Evolutionary conservation across 495 filamentous ascomycete species (phyloP), one percentile per base, ranked within the genome.

Genomic region (Penicillium chermesinum): DNA sequence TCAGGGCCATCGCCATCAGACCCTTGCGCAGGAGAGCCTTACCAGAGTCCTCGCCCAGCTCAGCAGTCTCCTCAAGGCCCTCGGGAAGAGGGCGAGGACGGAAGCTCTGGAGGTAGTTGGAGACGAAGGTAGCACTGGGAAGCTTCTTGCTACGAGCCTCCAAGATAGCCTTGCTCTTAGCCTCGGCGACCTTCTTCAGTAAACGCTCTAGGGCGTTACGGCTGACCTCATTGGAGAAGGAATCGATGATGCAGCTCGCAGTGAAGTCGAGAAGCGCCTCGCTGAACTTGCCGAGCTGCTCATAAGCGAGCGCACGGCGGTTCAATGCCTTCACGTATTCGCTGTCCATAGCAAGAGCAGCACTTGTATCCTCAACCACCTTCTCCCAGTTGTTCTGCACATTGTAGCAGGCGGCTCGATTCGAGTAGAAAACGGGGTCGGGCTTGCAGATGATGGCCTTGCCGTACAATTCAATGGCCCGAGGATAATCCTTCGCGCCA

Each of bases 51-150:
- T 95, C 89, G 32, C 76, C 64, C 25, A 97, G 59, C 37, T 93
- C 86, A 10, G 72, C 83, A 1, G 78, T 73, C 46, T 94, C 87
- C 47, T 91, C 90, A 44, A 99, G 71, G 16, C 91, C 94, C 48
- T 75, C 77, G 9, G 93, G 93, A 9, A 87, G 81, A 27, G 83
- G 71, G 65, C 83, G 84, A 38, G 81, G 69, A 41, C 93, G 84
- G 84, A 97, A 99, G 69, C 93, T 97, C 67, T 96, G 93, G 13
- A 99, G 84, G 68, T 97, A 99, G 75, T 99, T 99, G 53, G 88
- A 89, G 39, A 97, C 91, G 51, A 97, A 97, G 2, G 90, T 96
- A 2, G 91, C 81, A 63, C 89, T 95, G 2, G 94, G 93, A 7
- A 99, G 76, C 69, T 85, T 89, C 70, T 86, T 86, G 58, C 81